A percentile compares a stretch with the other conserved stretches of the same genome.
Evolutionary conservation across 2,329 filamentous ascomycete genomes (phyloP).

Genomic region (Hymenoscyphus occultus): DNA sequence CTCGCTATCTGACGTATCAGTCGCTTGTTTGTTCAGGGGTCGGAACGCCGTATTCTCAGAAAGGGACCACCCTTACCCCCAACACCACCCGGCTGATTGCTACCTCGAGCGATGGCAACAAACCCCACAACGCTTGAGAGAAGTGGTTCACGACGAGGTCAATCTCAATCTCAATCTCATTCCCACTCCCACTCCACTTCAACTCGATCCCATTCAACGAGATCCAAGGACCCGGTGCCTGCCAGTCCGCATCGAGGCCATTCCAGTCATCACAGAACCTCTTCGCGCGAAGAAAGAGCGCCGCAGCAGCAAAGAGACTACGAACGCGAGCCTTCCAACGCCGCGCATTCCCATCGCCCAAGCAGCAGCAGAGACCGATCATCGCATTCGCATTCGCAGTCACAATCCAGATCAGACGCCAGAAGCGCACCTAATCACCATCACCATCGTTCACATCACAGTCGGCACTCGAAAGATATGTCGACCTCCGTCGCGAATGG

Average conservation of each 20-base stretch:
- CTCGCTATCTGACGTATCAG: constrained; percentile 1
- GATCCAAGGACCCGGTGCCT: constrained; percentile 25
- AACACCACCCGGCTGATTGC: constrained; percentile 1
- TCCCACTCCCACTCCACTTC: constrained; percentile 29
- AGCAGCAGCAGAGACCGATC: constrained; percentile 34
- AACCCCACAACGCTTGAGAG: constrained; percentile 29
- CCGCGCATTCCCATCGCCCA: constrained; percentile 44
- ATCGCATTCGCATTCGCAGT: constrained; percentile 19
- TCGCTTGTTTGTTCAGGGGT: constrained; percentile 2
- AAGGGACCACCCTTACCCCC: neutral
- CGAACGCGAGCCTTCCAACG: constrained; percentile 59
- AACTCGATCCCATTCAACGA: constrained; percentile 32
- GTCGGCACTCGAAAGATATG: constrained; percentile 44
- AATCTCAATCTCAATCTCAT: constrained; percentile 29
- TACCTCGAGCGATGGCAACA: constrained; percentile 5
- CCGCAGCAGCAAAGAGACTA: constrained; percentile 62
- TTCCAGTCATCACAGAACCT: constrained; percentile 36
- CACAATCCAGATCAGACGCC: constrained; percentile 30
- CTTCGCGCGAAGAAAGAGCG: constrained; percentile 38
- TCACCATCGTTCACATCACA: constrained; percentile 34
- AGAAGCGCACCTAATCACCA: constrained; percentile 40
- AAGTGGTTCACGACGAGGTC: constrained; percentile 28
- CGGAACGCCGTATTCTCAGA: constrained; percentile 1
- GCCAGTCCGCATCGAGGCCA: constrained; percentile 28
- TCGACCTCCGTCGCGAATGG: constrained; percentile 51